Base-by-base conservation (phyloP, 2,329 filamentous ascomycete species). In the Apiospora rasikravindrae region DNA sequence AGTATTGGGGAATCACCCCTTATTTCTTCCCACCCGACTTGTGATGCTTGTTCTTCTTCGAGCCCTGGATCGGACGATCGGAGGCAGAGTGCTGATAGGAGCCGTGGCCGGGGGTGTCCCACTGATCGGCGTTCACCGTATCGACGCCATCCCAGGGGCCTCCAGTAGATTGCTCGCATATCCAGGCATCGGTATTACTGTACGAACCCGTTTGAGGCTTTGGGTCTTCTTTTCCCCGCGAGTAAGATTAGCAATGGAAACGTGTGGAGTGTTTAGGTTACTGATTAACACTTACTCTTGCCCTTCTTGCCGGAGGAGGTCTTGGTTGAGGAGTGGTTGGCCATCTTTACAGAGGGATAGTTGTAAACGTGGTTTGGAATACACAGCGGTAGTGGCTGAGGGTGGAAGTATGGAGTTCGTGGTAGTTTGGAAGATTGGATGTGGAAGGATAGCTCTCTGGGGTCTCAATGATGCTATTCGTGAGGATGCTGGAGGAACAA, bases 81-180 rank as follows among this genome's bases (percentile, higher is more conserved):
- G 72, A 72, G 19, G 49, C 19, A 11, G 66, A 33, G 47, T 71
- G 53, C 10, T 44, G 37, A 22, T 45, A 49, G 51, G 70, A 47
- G n/a, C 66, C 45, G 37, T 53, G 66, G 33, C 33, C 57, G 22
- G 57, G 33, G 8, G 33, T 7, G 19, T 14, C 22, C 57, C 57
- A 64, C 2, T 64, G 57, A 22, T 6, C 22, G 19, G 57, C 33
- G 10, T 26, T 22, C 2, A 74, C 71, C 14, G 47, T 26, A 22
- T 22, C 66, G n/a, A 76, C 53, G 6, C 49, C 71, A n/a, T 76
- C 73, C 69, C 74, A 76, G 29, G 74, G 73, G 14, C 74, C 74
- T 4, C 69, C 29, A 4, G 69, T 26, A 10, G 67, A 51, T 37
- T 76, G 74, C 1, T 71, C 42, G 1, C 67, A 13, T 45, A 76